Evolutionary conservation across 139 green algal genomes (phyloP).

Genomic region (Chlorella ohadii): DNA sequence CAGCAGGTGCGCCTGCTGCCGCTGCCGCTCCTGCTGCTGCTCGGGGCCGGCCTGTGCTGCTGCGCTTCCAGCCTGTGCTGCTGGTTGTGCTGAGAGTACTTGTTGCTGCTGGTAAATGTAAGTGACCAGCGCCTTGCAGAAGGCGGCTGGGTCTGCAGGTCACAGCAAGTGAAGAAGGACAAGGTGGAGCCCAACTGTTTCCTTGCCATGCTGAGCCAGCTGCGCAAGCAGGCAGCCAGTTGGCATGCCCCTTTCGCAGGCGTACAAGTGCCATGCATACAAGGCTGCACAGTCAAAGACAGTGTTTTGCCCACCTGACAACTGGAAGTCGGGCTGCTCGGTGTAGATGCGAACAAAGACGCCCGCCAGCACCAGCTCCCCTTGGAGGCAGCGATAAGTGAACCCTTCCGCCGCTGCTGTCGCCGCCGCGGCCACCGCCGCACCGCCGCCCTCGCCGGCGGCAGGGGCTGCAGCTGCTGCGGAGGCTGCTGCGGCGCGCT

Average conservation of each 20-base stretch:
- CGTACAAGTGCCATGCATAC: too few relatives aligned
- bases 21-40: not conserved
- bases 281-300: too few relatives aligned
- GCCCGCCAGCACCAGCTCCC: constrained; percentile 85
- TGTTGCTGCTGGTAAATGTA: constrained; percentile 44
- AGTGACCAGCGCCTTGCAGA: constrained; percentile 80
- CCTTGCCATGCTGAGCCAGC: too few relatives aligned
- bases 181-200: too few relatives aligned
- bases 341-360: constrained; percentile 93
- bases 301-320: constrained; percentile 30
- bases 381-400: constrained; percentile 45
- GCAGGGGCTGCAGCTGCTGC: not conserved
- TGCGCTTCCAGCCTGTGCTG: not conserved
- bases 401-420: not conserved
- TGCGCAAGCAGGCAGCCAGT: too few relatives aligned
- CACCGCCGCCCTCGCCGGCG: not conserved
- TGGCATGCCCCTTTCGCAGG: too few relatives aligned
- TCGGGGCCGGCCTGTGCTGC: not conserved
- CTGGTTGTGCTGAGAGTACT: not conserved
- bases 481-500: constrained; percentile 10
- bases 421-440: not conserved
- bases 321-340: constrained; percentile 61
- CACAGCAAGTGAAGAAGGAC: too few relatives aligned
- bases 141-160: constrained; percentile 61
- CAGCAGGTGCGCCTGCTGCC: constrained; percentile 46